Base-by-base conservation (phyloP, 2,329 filamentous ascomycete species). In the Lecanicillium sp. region DNA sequence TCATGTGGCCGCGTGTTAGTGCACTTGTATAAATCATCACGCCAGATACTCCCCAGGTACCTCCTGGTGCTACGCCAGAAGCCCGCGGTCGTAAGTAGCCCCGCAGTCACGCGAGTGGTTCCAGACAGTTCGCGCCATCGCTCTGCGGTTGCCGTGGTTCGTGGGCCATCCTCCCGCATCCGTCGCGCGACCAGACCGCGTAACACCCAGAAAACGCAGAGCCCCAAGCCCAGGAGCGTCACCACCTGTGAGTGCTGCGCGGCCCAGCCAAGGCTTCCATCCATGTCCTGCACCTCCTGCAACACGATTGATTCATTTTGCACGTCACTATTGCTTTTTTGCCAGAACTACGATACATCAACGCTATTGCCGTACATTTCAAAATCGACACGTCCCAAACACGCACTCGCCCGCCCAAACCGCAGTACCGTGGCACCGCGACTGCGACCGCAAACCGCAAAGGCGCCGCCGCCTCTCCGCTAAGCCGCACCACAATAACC, bases 181-280 rank as follows among this genome's bases (percentile, higher is more conserved):
- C 49, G 51, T 54, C 52, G 53, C 52, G 53, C 51, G 52, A 51
- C 52, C 37, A 43, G 48, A 55, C 53, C 54, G 52, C 52, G 52
- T 55, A 52, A 53, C n/a, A n/a, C 49, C 48, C 46, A 41, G 35
- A 38, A 46, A 31, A 34, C 38, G 33, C 29, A 42, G 36, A 41
- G 35, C 35, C 29, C 15, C 18, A 31, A 27, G 33, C 40, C 40
- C 22, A 6, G 11, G 22, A 25, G 11, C 22, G 11, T 11, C 11
- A 6, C 22, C 7, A 25, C 7, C 11, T 11, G 22, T 25, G 22
- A 25, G 11, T 11, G 22, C 22, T 25, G 22, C 22, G 22, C 22
- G 22, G 22, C 22, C 22, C 22, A 7, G 6, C 11, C 22, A 7
- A 25, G 22, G 22, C 22, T 25, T 11, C 22, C 22, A 25, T 25